Percentiles rank a stretch among this genome's conserved stretches.
Evolutionary conservation across 495 filamentous ascomycete species (phyloP).

Genomic region (Aspergillus steynii): DNA sequence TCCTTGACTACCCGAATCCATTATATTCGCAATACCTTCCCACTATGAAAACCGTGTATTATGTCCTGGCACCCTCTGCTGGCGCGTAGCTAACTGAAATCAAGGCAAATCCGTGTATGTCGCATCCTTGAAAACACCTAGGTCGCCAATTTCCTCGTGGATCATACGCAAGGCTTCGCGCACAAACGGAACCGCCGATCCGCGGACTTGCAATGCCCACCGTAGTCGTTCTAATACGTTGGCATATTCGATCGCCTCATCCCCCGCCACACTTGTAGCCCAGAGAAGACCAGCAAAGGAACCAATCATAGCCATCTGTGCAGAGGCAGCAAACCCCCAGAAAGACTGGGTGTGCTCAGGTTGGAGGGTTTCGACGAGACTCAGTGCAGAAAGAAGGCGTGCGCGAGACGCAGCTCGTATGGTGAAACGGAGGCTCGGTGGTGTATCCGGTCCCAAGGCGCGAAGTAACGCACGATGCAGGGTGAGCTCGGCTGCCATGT

Average conservation of each 20-base stretch:
- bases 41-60: no score
- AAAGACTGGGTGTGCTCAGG: constrained; percentile 71
- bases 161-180: constrained; percentile 23
- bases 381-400: constrained; percentile 50
- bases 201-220: constrained; percentile 20
- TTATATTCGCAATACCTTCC: no score
- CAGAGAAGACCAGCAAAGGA: constrained; percentile 21
- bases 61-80: no score
- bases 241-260: constrained; percentile 18
- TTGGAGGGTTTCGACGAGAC: constrained; percentile 73
- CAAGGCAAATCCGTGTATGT: constrained; percentile 1
- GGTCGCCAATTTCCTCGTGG: constrained; percentile 21
- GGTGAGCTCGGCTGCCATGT: constrained; percentile 83
- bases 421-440: constrained; percentile 73
- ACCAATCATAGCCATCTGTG: constrained; percentile 18
- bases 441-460: constrained; percentile 53
- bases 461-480: constrained; percentile 82
- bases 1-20: no score
- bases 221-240: constrained; percentile 16
- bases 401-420: constrained; percentile 81
- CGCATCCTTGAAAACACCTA: constrained; percentile 16
- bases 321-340: constrained; percentile 48
- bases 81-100: no score
- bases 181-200: constrained; percentile 19
- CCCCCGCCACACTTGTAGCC: constrained; percentile 15